phyloP scores from a whole-genome alignment of 208 protist species.

The Entamoeba moshkovskii region DNA sequence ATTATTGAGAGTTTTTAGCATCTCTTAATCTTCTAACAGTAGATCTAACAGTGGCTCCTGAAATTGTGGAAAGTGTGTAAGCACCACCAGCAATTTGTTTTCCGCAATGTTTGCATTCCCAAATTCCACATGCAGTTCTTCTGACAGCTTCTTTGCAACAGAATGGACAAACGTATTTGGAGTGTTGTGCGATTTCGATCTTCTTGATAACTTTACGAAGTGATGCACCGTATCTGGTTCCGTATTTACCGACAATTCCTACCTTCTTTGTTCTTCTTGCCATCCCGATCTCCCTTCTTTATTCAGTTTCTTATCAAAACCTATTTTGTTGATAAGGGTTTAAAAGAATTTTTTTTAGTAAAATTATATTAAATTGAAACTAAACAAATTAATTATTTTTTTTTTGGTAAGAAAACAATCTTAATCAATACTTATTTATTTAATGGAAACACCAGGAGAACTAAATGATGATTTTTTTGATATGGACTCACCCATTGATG shows the following conservation, averaged over 20 bases:
- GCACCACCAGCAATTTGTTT: slow-evolving; percentile 89
- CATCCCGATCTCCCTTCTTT: not conserved
- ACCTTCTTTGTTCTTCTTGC: slow-evolving; percentile 92
- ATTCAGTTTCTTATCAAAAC: not conserved
- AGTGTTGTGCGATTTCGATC: slow-evolving; percentile 89
- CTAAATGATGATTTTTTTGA: no score
- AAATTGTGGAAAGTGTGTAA: slow-evolving; percentile 53
- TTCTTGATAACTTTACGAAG: slow-evolving; percentile 94
- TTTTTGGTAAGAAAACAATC: no score
- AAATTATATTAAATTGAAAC: no score
- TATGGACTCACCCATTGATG: no score
- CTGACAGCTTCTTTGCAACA: slow-evolving; percentile 87
- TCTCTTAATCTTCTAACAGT: slow-evolving; percentile 91
- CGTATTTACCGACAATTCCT: slow-evolving; percentile 94
- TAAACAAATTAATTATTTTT: no score
- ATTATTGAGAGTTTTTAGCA: not conserved
- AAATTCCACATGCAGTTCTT: slow-evolving; percentile 88
- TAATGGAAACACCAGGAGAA: no score
- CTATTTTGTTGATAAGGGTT: no score
- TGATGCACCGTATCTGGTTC: slow-evolving; percentile 91
- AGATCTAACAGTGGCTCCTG: slow-evolving; percentile 71
- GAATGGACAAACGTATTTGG: slow-evolving; percentile 90
- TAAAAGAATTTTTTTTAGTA: no score
- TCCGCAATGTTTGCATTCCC: slow-evolving; percentile 81
- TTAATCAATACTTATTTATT: no score